Evolutionary conservation across 345 rosid species (phyloP).

Genomic region (Hevea brasiliensis): DNA sequence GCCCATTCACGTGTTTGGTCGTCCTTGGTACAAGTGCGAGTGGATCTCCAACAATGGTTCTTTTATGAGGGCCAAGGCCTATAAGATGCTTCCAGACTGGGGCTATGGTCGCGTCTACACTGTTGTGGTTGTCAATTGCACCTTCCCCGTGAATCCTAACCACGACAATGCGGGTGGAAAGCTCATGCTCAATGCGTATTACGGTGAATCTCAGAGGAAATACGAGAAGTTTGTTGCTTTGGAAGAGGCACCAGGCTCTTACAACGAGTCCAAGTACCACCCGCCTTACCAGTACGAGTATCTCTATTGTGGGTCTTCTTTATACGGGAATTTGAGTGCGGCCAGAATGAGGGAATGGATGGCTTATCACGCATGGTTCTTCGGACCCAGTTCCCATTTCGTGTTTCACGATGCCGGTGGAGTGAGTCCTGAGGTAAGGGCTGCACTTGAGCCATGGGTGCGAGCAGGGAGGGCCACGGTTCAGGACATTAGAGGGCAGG

Average conservation of each 20-base stretch:
- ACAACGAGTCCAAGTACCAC: constrained; percentile 46
- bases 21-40: constrained; percentile 81
- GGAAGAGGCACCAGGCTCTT: constrained; percentile 60
- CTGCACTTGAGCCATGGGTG: constrained; percentile 74
- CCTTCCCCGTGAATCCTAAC: constrained; percentile 58
- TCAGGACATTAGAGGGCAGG: constrained; percentile 69
- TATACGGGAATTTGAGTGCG: constrained; percentile 72
- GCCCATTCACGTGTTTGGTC: constrained; percentile 65
- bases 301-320: constrained; percentile 79
- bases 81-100: constrained; percentile 83
- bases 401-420: constrained; percentile 93
- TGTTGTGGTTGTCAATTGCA: constrained; percentile 74
- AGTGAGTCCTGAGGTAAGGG: constrained; percentile 54
- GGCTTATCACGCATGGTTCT: constrained; percentile 91
- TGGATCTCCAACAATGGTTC: constrained; percentile 69
- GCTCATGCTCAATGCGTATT: constrained; percentile 68
- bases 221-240: constrained; percentile 59
- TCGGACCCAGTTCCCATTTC: constrained; percentile 78
- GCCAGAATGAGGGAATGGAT: constrained; percentile 81
- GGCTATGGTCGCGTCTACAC: constrained; percentile 89
- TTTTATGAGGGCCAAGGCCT: constrained; percentile 56
- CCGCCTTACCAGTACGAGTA: constrained; percentile 70
- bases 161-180: constrained; percentile 63
- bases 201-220: constrained; percentile 45
- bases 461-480: constrained; percentile 69